These are phyloP conservation scores for Lentinus tigrinus DNA, from an alignment of 768 basidiomycete species.

Conservation along the genomic window DNA sequence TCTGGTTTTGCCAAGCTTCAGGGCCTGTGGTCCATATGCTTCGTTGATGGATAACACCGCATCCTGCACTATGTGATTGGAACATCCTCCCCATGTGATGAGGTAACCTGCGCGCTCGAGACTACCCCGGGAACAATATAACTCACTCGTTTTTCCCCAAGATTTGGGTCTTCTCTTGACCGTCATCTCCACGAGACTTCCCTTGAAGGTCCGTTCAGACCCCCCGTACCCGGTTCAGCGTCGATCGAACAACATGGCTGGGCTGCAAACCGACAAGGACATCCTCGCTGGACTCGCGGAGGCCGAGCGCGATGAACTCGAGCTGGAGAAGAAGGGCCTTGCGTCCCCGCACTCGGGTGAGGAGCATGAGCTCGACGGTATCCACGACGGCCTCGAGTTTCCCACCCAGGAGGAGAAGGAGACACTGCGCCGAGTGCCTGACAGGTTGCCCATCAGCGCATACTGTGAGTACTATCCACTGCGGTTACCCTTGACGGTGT, in stretches of 20 bases:
- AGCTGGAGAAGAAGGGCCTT: slow-evolving; percentile 25
- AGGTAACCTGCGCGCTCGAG: too few relatives aligned
- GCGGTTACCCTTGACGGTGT: not conserved
- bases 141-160: too few relatives aligned
- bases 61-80: too few relatives aligned
- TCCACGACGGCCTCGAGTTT: slow-evolving; percentile 57
- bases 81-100: too few relatives aligned
- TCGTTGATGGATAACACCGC: too few relatives aligned
- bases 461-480: slow-evolving; percentile 24
- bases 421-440: slow-evolving; percentile 61
- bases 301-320: slow-evolving; percentile 19
- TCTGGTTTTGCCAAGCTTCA: too few relatives aligned
- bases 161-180: too few relatives aligned
- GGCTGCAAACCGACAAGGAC: slow-evolving; percentile 21
- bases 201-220: too few relatives aligned
- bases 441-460: slow-evolving; percentile 34
- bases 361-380: slow-evolving; percentile 34
- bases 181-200: too few relatives aligned
- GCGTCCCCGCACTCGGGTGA: not conserved
- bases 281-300: slow-evolving; percentile 23
- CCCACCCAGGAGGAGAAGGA: slow-evolving; percentile 61
- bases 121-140: too few relatives aligned
- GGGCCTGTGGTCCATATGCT: too few relatives aligned
- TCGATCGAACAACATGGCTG: slow-evolving; percentile 20
- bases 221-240: too few relatives aligned